Base-by-base conservation (phyloP, 1,284 basidiomycete genomes). In the Sporisorium scitamineum region DNA sequence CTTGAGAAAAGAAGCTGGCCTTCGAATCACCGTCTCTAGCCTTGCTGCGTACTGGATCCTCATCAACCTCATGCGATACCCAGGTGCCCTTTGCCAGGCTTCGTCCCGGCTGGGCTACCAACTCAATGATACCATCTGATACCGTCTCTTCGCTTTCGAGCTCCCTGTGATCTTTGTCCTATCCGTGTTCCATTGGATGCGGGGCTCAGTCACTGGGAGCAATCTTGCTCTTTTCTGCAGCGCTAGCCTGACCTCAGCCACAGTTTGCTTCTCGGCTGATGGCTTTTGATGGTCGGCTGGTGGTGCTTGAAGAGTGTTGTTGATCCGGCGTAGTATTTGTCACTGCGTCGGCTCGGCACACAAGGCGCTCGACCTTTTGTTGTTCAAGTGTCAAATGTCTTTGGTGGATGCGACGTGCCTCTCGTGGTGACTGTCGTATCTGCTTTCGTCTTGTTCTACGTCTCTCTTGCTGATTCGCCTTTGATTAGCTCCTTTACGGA, bases 71-170 rank as follows among this genome's bases (percentile, higher is more conserved):
- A 58, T 66, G 63, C 69, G 63, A 71, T 71, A 66, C 69, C 69
- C 59, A 27, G 69, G 59, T 32, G 45, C 22, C 55, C 34, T 26
- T 20, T 8, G n/a, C 11, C 14, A 18, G 5, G 11, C 11, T 39
- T 20, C 41, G 22, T 20, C 27, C 18, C 5, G 3, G 24, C 11
- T 9, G 54, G 68, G 26, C 58, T 29, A 31, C 63, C 63, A 52
- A 10, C 16, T 42, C 55, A 58, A 71, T 66, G 69, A 71, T 71
- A 71, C 69, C 69, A 71, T 54, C 45, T 66, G 59, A 60, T 58
- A 52, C 26, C 20, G 31, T 41, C 24, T 66, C 47, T 71, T 50
- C 31, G 58, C 39, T 58, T 60, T 58, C 54, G 59, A 47, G 39
- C 41, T 61, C 44, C n/a, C 26, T 48, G 26, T 45, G 42, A n/a